These are phyloP conservation scores for Populus hybrid DNA, from an alignment of 441 rosid genomes.

Conservation along the genomic window DNA sequence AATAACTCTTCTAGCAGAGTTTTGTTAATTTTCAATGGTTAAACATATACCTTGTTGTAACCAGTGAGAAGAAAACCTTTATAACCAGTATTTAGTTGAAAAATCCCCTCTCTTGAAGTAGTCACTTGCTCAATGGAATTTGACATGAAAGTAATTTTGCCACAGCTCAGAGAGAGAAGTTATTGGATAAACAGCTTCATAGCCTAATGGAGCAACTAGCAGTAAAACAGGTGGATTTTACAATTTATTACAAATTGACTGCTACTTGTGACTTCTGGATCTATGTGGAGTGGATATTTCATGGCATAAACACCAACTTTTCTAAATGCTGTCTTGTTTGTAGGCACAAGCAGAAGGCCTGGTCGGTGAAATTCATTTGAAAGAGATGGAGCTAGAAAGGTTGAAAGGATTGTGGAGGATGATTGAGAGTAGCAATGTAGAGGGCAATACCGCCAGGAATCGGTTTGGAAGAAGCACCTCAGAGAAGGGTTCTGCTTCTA, in stretches of 20 bases:
- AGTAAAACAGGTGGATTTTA: constrained; percentile 64
- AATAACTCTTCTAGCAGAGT: not conserved
- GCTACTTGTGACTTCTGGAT: constrained; percentile 2
- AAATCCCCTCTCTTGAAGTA: not conserved
- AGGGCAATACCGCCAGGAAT: constrained; percentile 60
- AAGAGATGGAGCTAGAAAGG: constrained; percentile 72
- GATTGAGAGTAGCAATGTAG: constrained; percentile 51
- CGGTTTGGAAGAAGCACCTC: constrained; percentile 64
- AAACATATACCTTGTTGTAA: not conserved
- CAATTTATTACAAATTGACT: constrained; percentile 1
- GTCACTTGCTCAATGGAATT: not conserved
- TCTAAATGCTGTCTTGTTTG: constrained; percentile 9
- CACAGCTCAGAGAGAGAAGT: constrained; percentile 88
- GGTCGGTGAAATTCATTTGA: constrained; percentile 61
- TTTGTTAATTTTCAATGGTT: not conserved
- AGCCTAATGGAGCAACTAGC: constrained; percentile 85
- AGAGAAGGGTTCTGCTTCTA: constrained; percentile 46
- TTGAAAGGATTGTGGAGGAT: constrained; percentile 62
- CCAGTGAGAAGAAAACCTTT: not conserved
- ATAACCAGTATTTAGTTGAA: not conserved
- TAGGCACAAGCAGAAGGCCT: constrained; percentile 92
- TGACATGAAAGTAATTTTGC: constrained; percentile 8
- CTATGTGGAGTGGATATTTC: not conserved
- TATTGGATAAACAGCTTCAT: constrained; percentile 85
- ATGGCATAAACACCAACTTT: not conserved